A percentile compares a stretch with the other conserved stretches of the same genome.
These are phyloP conservation scores for Ophiognomonia clavigignenti-juglandacearum DNA, from an alignment of 2,329 filamentous ascomycete genomes.

Conservation along the genomic window DNA sequence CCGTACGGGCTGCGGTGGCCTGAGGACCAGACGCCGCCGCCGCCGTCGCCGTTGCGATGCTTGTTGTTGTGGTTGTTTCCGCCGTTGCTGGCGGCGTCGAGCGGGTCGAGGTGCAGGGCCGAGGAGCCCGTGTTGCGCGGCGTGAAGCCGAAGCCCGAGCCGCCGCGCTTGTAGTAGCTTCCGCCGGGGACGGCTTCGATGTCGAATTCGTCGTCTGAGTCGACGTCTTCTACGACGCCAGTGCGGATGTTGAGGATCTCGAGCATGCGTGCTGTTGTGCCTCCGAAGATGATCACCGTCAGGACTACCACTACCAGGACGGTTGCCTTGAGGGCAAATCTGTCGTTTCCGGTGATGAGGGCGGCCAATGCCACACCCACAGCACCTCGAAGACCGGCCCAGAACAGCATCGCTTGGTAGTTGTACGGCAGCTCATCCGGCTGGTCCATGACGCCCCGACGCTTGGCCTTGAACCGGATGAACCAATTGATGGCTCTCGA, in stretches of 20 bases:
- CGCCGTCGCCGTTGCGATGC: slow-evolving; percentile 20
- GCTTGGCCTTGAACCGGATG: slow-evolving; percentile 76
- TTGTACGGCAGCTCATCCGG: slow-evolving; percentile 88
- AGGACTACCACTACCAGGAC: slow-evolving; percentile 97
- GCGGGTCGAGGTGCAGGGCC: slow-evolving; percentile 49
- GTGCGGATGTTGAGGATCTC: slow-evolving; percentile 96
- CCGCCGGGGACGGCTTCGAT: slow-evolving; percentile 73
- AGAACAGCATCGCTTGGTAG: slow-evolving; percentile 99
- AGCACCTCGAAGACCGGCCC: slow-evolving; percentile 91
- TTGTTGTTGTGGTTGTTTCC: too few species aligned
- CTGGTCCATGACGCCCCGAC: slow-evolving; percentile 65
- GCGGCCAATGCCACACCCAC: slow-evolving; percentile 94
- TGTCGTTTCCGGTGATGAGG: slow-evolving; percentile 76
- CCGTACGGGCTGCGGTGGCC: slow-evolving; percentile 47
- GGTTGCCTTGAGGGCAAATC: slow-evolving; percentile 79
- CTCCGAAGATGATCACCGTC: slow-evolving; percentile 97
- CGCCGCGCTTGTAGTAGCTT: slow-evolving; percentile 76
- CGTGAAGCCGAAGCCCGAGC: slow-evolving; percentile 68
- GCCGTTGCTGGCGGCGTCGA: too few species aligned
- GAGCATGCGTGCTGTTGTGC: slow-evolving; percentile 94
- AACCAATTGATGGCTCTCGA: slow-evolving; percentile 89
- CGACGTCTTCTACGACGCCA: slow-evolving; percentile 92
- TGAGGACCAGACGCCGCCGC: slow-evolving; percentile 43
- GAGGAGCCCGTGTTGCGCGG: slow-evolving; percentile 66
- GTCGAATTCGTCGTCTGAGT: slow-evolving; percentile 97